phyloP scores from a whole-genome alignment of 352 stramenopile species.

The Thalassiosira mediterranea region DNA sequence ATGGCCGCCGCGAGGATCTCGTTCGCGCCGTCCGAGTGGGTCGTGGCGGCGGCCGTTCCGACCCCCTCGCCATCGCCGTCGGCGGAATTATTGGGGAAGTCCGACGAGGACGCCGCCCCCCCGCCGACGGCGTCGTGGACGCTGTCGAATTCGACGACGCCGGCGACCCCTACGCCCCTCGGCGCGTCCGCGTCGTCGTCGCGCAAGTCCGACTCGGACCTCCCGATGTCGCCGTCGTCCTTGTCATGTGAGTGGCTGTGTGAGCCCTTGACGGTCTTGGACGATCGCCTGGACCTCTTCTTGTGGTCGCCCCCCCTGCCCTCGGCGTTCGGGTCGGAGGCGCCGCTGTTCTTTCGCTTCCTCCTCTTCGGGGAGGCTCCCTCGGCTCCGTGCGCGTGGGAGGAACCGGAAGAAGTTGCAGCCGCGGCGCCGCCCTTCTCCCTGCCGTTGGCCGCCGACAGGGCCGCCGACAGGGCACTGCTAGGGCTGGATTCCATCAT shows the following conservation, averaged over 20 bases:
- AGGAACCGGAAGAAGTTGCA: too few species aligned
- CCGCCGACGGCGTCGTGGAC: background rate
- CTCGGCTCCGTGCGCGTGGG: background rate
- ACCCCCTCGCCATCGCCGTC: constrained; percentile 29
- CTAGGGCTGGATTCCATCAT: too few species aligned
- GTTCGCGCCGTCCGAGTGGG: background rate
- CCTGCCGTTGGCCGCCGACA: too few species aligned
- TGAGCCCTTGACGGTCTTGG: too few species aligned
- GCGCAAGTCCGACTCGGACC: background rate
- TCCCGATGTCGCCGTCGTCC: constrained; percentile 6
- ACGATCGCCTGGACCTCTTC: too few species aligned
- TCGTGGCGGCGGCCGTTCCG: constrained; percentile 2
- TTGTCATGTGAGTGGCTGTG: too few species aligned
- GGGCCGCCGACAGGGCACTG: too few species aligned
- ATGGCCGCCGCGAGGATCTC: background rate
- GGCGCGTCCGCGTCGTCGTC: too few species aligned
- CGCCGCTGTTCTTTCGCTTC: constrained; percentile 10
- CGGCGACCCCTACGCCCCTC: too few species aligned
- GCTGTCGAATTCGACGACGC: constrained; percentile 25
- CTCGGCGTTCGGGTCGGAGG: constrained; percentile 1
- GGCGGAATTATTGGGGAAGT: too few species aligned
- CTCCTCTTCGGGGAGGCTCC: constrained; percentile 10
- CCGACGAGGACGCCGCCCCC: too few species aligned
- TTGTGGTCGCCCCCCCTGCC: constrained; percentile 24
- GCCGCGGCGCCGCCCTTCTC: too few species aligned